Base-by-base conservation (phyloP, 2,329 filamentous ascomycete species). In the Graphilbum fragrans region DNA sequence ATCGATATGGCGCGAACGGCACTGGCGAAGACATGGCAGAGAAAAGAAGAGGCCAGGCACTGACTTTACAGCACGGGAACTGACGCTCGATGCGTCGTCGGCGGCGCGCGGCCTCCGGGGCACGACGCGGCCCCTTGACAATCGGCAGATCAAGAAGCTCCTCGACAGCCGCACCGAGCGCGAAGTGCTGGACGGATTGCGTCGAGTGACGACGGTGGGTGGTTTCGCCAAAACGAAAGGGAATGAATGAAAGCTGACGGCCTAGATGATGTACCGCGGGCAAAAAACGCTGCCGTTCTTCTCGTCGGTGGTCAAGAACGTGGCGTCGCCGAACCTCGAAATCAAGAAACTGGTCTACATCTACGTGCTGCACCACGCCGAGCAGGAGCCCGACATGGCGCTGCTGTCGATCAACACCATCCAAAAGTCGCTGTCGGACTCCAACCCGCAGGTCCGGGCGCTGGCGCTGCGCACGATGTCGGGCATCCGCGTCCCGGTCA, bases 311-410 rank as follows among this genome's bases (percentile, higher is more conserved):
- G 86, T 98, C 59, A 98, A 98, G 67, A 98, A 96, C 53, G 86
- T 95, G 45, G 90, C 90, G 22, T 94, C 86, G 31, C 83, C 88
- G 14, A 94, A 87, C 54, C 73, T 95, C 53, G 87, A 94, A 55
- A 88, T 96, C 61, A 93, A 95, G 65, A 96, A 96, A 62, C 78
- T 98, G 42, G 92, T 98, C 47, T 98, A 98, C 68, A 94, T 95
- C 58, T 98, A 95, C 63, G 79, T 98, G 47, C 82, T 96, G 46
- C 86, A 93, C 58, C 88, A 98, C 71, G 92, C 92, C 58, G 92
- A 96, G 59, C 79, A 87, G 49, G 92, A 96, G 56, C 92, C 90
- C 44, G 92, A 98, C 62, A 83, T 95, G 36, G 88, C 92, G 18
- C 74, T 98, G 31, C 74, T 98, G 35, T 94, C 88, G 45, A 95